Evolutionary conservation across 352 stramenopile genomes (phyloP).

Genomic region (Thalassiosira livingstoniorum): DNA sequence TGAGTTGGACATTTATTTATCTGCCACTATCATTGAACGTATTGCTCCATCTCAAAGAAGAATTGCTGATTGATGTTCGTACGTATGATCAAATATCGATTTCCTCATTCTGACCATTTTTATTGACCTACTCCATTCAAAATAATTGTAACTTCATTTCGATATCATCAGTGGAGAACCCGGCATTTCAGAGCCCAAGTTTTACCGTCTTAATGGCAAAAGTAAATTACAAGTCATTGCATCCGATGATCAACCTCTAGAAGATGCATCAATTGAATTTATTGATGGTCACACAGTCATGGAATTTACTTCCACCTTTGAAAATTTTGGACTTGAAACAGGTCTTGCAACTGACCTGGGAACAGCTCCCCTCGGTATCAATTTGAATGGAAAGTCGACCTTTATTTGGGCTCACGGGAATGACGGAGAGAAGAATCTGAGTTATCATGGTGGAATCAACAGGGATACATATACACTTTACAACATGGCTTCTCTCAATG

Average conservation of each 20-base stretch:
- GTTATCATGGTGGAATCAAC: conserved; percentile 38
- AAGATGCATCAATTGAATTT: conserved; percentile 40
- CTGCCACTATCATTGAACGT: not conserved
- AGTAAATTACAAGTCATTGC: conserved; percentile 8
- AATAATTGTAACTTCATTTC: too few relatives aligned
- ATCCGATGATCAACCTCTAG: conserved; percentile 4
- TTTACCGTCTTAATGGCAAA: conserved; percentile 48
- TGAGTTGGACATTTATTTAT: not conserved
- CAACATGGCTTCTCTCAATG: conserved; percentile 9
- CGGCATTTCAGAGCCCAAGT: conserved; percentile 22
- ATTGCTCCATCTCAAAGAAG: not conserved
- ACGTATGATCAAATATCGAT: not conserved
- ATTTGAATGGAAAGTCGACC: conserved; percentile 9
- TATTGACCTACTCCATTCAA: too few relatives aligned
- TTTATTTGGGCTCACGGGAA: conserved; percentile 59
- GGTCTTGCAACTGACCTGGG: conserved; percentile 16
- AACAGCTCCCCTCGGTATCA: conserved; percentile 15
- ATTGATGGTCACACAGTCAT: conserved; percentile 49
- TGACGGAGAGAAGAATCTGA: conserved; percentile 40
- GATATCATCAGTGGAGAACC: conserved; percentile 30
- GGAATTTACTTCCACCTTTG: conserved; percentile 50
- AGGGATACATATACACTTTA: conserved; percentile 25
- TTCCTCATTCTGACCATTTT: too few relatives aligned
- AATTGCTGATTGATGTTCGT: not conserved
- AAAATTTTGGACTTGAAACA: conserved; percentile 28